Evolutionary conservation across 169 alveolate genomes (phyloP), one percentile per base, ranked within the genome.

Genomic region (Eimeria nieschulzi): DNA sequence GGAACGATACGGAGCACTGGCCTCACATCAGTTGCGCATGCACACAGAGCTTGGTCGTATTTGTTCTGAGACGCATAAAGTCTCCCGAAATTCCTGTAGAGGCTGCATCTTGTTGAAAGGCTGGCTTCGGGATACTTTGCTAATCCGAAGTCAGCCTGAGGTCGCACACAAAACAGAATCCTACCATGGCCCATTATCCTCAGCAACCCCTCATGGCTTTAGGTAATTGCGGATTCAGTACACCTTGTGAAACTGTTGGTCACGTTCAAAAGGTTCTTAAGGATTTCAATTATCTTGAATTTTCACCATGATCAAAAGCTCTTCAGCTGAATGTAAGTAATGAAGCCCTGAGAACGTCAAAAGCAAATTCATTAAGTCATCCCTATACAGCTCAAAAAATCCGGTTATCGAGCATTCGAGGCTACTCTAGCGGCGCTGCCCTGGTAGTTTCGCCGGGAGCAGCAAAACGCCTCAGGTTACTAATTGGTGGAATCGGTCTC

Each of bases 31-130:
- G 54, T 61, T 15, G 94, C 94, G 72, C 82, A 92, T 17, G 94
- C 94, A 17, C 83, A 78, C 55, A 92, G 79, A 21, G 94, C 90
- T 71, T 91, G 83, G 1, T 83, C 75, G 54, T 72, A 82, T 61
- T 88, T 83, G 72, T 87, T 87, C 80, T 94, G 95, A 5, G 93
- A 94, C 7, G 94, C 94, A 61, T 91, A 86, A 19, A 94, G 92
- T 2, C 95, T 80, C 0, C 95, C 95, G 66, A 91, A 91, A 90
- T 94, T 94, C 51, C 95, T 91, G 83, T 91, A 93, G 71, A 94
- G 93, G 75, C 86, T 80, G 64, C 91, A 68, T 83, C 92, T 61
- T 87, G 92, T 63, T n/a, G 54, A 17, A 2, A 39, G 80, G 10
- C 86, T 80, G 46, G 83, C 94, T 78, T 90, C 86, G 9, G 95